phyloP scores from a whole-genome alignment of 169 alveolate species.

The Plasmodium relictum region DNA sequence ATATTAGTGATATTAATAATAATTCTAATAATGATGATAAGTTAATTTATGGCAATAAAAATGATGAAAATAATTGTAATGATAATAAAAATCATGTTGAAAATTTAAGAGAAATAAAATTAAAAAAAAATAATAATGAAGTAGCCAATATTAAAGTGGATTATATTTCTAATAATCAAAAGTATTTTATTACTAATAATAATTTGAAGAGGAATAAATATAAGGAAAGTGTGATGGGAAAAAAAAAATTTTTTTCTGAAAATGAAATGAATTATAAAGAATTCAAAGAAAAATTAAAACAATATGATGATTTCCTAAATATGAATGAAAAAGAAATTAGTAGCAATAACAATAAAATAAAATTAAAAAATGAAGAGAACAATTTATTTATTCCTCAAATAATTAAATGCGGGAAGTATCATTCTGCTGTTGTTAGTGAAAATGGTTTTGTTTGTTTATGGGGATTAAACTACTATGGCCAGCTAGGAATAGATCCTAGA shows the following conservation, averaged over 20 bases:
- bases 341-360: slow-evolving; percentile 7
- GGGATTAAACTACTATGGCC: slow-evolving; percentile 65
- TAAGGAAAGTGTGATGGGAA: neutral
- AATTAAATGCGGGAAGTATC: slow-evolving; percentile 56
- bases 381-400: slow-evolving; percentile 23
- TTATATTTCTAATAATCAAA: too few species aligned
- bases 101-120: neutral
- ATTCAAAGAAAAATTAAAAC: slow-evolving; percentile 14
- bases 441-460: slow-evolving; percentile 60
- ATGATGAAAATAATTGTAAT: neutral
- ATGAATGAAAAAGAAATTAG: neutral
- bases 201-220: too few species aligned
- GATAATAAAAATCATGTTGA: neutral
- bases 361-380: neutral
- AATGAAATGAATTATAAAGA: slow-evolving; percentile 16
- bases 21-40: neutral
- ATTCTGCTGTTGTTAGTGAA: slow-evolving; percentile 61
- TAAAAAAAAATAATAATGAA: neutral
- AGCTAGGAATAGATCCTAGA: slow-evolving; percentile 35
- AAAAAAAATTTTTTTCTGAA: slow-evolving; percentile 24
- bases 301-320: slow-evolving; percentile 15
- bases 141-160: neutral
- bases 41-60: neutral
- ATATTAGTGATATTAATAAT: neutral
- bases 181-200: too few species aligned